phyloP scores from a whole-genome alignment of 345 rosid species.

The Rhizophora mangle region DNA sequence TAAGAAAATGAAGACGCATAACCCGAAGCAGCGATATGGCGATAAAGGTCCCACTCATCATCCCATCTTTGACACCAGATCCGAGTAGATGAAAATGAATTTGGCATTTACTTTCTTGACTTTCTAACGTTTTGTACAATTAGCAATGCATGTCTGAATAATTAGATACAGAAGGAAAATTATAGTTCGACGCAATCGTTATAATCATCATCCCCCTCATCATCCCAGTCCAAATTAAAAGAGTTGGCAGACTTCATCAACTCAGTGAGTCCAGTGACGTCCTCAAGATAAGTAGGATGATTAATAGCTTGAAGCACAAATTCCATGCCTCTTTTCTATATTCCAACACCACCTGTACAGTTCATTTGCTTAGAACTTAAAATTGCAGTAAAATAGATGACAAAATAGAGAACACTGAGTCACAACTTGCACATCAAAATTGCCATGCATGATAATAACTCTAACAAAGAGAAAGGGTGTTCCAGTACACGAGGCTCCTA shows the following conservation, averaged over 20 bases:
- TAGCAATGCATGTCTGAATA: not conserved
- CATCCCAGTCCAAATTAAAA: conserved; percentile 70
- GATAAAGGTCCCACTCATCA: no score
- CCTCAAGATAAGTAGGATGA: conserved; percentile 91
- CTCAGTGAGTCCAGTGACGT: conserved; percentile 86
- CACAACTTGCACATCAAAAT: not conserved
- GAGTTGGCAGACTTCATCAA: conserved; percentile 67
- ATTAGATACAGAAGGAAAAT: not conserved
- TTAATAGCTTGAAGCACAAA: conserved; percentile 83
- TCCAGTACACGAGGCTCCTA: no score
- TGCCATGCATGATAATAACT: no score
- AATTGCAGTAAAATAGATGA: not conserved
- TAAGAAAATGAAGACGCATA: no score
- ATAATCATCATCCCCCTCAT: conserved; percentile 38
- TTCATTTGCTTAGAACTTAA: conserved; percentile 3
- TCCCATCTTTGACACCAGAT: no score
- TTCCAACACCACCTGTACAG: conserved; percentile 69
- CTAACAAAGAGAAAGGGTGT: no score
- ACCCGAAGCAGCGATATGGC: no score
- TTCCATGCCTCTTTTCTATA: conserved; percentile 58
- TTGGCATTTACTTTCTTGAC: not conserved
- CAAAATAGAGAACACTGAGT: not conserved
- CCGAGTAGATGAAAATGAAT: not conserved
- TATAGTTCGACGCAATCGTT: conserved; percentile 42
- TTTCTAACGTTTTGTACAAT: conserved; percentile 13